A percentile compares a stretch with the other conserved stretches of the same genome.
Evolutionary conservation across 106 monocot species (phyloP).

Genomic region (Apostasia shenzhenica): DNA sequence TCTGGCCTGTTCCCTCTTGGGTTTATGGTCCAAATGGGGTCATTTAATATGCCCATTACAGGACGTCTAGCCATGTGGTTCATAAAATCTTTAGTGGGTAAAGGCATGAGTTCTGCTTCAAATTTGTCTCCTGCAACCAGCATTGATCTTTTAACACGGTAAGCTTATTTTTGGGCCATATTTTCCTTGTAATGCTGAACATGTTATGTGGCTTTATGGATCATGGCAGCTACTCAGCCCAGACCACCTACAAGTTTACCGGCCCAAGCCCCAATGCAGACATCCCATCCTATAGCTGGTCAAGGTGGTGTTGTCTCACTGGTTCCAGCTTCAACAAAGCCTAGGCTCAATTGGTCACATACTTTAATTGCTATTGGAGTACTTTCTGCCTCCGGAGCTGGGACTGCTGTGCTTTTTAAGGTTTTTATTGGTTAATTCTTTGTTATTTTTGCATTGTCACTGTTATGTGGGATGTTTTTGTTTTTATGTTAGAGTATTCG

Average conservation of each 20-base stretch:
- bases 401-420: conserved; percentile 78
- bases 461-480: conserved; percentile 5
- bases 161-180: too few relatives aligned
- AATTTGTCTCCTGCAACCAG: too few relatives aligned
- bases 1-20: too few relatives aligned
- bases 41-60: too few relatives aligned
- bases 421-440: conserved; percentile 18
- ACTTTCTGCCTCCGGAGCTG: conserved; percentile 75
- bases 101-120: too few relatives aligned
- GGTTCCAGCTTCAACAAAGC: conserved; percentile 10
- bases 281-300: conserved; percentile 27
- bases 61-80: too few relatives aligned
- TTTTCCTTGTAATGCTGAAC: background rate
- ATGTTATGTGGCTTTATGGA: conserved; percentile 1
- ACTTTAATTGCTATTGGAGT: conserved; percentile 59
- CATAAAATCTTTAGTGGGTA: too few relatives aligned
- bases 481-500: background rate
- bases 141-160: too few relatives aligned
- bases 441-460: background rate
- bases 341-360: conserved; percentile 63
- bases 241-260: conserved; percentile 26
- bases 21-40: too few relatives aligned
- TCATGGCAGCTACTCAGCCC: conserved; percentile 19
- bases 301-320: conserved; percentile 23
- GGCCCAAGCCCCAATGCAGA: conserved; percentile 24